phyloP scores from a whole-genome alignment of 164 flowering plant species.

The Annona cherimola region DNA sequence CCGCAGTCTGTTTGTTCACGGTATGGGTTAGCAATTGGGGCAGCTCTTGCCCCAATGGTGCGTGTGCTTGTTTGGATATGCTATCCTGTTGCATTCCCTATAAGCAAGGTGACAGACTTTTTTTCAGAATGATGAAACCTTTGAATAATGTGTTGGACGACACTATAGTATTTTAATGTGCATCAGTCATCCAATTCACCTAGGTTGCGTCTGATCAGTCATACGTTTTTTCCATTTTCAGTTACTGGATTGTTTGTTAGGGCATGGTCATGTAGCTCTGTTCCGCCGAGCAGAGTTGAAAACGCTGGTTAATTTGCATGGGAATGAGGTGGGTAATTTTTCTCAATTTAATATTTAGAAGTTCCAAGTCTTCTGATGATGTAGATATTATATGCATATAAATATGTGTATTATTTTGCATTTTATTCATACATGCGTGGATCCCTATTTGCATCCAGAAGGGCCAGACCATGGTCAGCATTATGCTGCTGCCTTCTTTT shows the following conservation, averaged over 20 bases:
- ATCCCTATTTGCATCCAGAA: no score
- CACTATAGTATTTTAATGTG: not conserved
- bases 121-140: not conserved
- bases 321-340: conserved; percentile 69
- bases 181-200: not conserved
- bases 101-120: conserved; percentile 72
- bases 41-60: conserved; percentile 80
- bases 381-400: no score
- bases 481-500: no score
- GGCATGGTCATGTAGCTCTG: conserved; percentile 72
- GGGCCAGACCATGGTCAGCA: no score
- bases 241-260: conserved; percentile 77
- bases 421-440: no score
- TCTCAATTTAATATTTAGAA: not conserved
- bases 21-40: conserved; percentile 89
- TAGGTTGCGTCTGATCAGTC: not conserved
- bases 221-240: conserved; percentile 27
- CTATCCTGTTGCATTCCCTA: conserved; percentile 93
- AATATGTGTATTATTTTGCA: no score
- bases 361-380: not conserved
- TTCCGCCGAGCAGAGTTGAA: conserved; percentile 98
- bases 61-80: conserved; percentile 97
- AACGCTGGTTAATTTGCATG: conserved; percentile 89
- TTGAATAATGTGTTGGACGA: not conserved
- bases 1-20: conserved; percentile 98